Evolutionary conservation across 73 alveolate genomes (phyloP), one percentile per base, ranked within the genome.

Genomic region (Paramecium bursaria): DNA sequence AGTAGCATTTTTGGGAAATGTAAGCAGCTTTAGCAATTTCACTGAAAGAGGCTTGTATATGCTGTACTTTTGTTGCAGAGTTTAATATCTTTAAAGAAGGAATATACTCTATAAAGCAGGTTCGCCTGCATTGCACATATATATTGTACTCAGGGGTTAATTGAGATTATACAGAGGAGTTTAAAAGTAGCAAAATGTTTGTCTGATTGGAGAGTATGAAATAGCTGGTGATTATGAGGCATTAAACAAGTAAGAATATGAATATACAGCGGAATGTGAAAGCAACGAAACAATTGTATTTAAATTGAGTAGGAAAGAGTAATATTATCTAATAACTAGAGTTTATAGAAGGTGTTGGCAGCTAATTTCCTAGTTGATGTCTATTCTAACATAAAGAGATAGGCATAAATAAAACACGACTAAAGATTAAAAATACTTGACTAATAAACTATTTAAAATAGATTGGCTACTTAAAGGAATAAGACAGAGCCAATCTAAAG

Each of bases 241-340:
- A 7, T 39, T 39, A 7, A 39, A 47, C 0, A 15, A 67, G 10
- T 42, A 35, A 4, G 7, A n/a, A 1, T 67, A 67, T 67, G 2
- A 35, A 42, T 42, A 67, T 25, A 67, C 53, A 1, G 82, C 60
- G 9, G 82, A 67, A 67, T 67, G 82, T 67, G 82, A 67, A 35
- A 39, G 60, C 4, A 19, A 35, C 15, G 21, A 15, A 30, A 2
- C 39, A 2, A 35, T 10, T 21, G 46, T 67, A n/a, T n/a, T 33
- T 23, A 67, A 11, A n/a, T 39, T 67, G 19, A 31, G 10, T 21
- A 67, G 13, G 13, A 67, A 67, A 42, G 44, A 21, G 80, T 67
- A 39, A 7, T 7, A 67, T 44, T 19, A 30, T 21, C 14, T 67
- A 15, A 21, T 44, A 25, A 39, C 33, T 67, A 19, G 19, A 67